A percentile compares a stretch with the other conserved stretches of the same genome.
Conservation (phyloP, 257 asterid species). For the Nicotiana knightiana region DNA sequence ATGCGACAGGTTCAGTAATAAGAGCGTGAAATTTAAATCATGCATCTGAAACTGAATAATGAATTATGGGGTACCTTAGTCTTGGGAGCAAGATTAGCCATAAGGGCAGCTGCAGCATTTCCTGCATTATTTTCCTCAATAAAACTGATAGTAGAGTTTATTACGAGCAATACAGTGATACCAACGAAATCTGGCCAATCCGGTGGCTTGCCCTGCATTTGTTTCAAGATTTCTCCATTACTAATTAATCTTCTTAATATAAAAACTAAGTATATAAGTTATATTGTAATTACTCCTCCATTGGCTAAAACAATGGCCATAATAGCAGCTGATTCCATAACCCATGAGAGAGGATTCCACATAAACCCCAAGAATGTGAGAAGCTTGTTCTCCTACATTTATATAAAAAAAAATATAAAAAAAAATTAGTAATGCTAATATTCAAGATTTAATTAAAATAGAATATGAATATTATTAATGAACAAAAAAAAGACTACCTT, state of each 20-base stretch:
- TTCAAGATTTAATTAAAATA: not conserved
- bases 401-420: too few relatives aligned
- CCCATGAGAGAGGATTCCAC: slow-evolving; percentile 99
- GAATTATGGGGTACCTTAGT: slow-evolving; percentile 42
- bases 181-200: slow-evolving; percentile 87
- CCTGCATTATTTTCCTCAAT: slow-evolving; percentile 84
- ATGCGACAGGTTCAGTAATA: too few relatives aligned
- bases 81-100: slow-evolving; percentile 95
- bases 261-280: not conserved
- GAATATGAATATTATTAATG: not conserved
- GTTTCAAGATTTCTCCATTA: not conserved
- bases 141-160: slow-evolving; percentile 81
- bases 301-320: slow-evolving; percentile 86
- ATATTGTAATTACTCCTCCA: slow-evolving; percentile 49
- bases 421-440: not conserved
- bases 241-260: too few relatives aligned
- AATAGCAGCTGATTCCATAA: slow-evolving; percentile 84
- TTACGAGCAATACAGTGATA: slow-evolving; percentile 50
- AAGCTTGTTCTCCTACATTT: slow-evolving; percentile 42
- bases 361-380: slow-evolving; percentile 82
- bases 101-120: slow-evolving; percentile 87
- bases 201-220: slow-evolving; percentile 57
- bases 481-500: slow-evolving; percentile 1
- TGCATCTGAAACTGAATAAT: fast-evolving
- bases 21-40: too few relatives aligned